phyloP scores from a whole-genome alignment of 176 grass and related monocot species.

The Oryza meridionalis region DNA sequence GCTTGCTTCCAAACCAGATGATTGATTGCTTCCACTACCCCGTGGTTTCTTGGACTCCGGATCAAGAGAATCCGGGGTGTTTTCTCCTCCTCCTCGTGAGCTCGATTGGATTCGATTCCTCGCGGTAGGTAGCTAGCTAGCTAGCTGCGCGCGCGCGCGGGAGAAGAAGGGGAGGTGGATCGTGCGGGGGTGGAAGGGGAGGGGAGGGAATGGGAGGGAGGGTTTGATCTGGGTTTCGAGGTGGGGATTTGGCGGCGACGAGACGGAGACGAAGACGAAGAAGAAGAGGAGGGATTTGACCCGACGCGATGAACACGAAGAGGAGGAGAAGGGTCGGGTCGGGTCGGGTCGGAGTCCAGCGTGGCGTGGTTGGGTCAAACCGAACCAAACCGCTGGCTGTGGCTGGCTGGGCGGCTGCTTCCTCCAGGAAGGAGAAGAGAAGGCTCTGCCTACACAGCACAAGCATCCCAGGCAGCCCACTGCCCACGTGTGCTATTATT shows the following conservation, averaged over 20 bases:
- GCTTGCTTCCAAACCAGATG: too few relatives aligned
- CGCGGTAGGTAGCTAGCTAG: background rate
- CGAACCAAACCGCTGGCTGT: too few relatives aligned
- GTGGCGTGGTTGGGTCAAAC: conserved; percentile 34
- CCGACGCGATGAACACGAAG: conserved; percentile 17
- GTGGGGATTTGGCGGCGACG: conserved; percentile 23
- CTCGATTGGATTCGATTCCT: background rate
- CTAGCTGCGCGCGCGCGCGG: background rate
- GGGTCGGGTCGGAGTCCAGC: conserved; percentile 9
- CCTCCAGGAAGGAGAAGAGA: background rate
- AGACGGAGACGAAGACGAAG: background rate
- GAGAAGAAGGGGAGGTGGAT: background rate
- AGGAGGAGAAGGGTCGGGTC: background rate
- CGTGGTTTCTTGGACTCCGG: background rate
- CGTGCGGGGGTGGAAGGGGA: background rate
- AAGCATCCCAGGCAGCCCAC: background rate
- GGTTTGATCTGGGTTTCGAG: conserved; percentile 39
- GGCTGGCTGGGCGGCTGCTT: background rate
- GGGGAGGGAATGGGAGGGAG: background rate
- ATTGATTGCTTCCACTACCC: too few relatives aligned
- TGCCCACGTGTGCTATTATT: background rate
- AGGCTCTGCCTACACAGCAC: background rate
- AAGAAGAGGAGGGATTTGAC: conserved; percentile 44
- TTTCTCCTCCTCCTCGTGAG: background rate
- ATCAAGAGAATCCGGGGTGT: conserved; percentile 19